Percentiles rank a stretch among this genome's conserved stretches.
phyloP scores from a whole-genome alignment of 768 basidiomycete genomes.

The Coprinopsis cinerea region DNA sequence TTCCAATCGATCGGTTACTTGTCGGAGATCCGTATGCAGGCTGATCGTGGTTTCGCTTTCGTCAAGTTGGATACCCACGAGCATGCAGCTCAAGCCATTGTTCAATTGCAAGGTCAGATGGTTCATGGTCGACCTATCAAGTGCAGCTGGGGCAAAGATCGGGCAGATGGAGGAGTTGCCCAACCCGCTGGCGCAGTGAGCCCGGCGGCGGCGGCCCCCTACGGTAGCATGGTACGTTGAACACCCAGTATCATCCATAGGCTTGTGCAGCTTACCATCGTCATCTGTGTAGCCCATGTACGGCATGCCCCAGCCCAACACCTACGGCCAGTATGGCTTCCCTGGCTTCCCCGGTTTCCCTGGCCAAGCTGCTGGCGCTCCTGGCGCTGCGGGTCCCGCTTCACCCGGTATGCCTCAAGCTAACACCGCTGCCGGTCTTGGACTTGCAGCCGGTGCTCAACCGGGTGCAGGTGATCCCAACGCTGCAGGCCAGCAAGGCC shows the following conservation, averaged over 20 bases:
- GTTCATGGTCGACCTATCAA: slow-evolving; percentile 97
- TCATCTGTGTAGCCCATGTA: slow-evolving; percentile 65
- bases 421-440: slow-evolving; percentile 47
- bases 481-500: slow-evolving; percentile 51
- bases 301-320: slow-evolving; percentile 78
- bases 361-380: slow-evolving; percentile 45
- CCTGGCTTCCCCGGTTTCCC: slow-evolving; percentile 70
- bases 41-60: slow-evolving; percentile 97
- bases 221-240: slow-evolving; percentile 73
- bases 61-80: slow-evolving; percentile 99
- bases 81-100: slow-evolving; percentile 96
- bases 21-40: slow-evolving; percentile 98
- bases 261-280: too few relatives aligned
- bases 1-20: slow-evolving; percentile 99
- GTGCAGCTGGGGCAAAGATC: slow-evolving; percentile 98
- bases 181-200: slow-evolving; percentile 48
- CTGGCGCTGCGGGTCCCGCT: slow-evolving; percentile 39
- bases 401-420: slow-evolving; percentile 57
- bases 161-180: slow-evolving; percentile 63
- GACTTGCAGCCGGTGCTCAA: slow-evolving; percentile 48
- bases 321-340: slow-evolving; percentile 78
- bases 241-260: too few relatives aligned
- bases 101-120: slow-evolving; percentile 94
- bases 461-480: slow-evolving; percentile 51
- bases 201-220: slow-evolving; percentile 59